These are phyloP conservation scores for Gymnopilus dilepis DNA, from an alignment of 768 basidiomycete species.

Conservation along the genomic window DNA sequence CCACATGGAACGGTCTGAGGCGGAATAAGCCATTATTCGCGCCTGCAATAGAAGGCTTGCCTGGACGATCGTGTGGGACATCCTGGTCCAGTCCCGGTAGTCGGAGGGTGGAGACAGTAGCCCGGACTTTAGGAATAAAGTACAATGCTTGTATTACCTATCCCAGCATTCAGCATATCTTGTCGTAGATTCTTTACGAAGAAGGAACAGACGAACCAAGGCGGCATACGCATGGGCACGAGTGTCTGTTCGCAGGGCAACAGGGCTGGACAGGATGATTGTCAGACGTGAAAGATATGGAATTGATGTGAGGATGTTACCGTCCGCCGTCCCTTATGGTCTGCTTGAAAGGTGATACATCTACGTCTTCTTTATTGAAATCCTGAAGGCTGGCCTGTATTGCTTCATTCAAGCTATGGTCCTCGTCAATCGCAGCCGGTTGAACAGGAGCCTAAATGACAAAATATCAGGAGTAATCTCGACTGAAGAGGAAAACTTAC, in stretches of 20 bases:
- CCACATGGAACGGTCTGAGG: slow-evolving; percentile 54
- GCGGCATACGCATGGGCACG: slow-evolving; percentile 62
- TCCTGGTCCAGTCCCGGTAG: slow-evolving; percentile 34
- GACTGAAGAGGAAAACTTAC: slow-evolving; percentile 14
- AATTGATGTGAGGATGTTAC: slow-evolving; percentile 40
- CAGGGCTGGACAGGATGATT: slow-evolving; percentile 51
- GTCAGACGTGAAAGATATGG: not conserved
- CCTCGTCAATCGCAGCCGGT: slow-evolving; percentile 52
- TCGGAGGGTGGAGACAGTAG: slow-evolving; percentile 40
- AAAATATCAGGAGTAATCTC: slow-evolving; percentile 19
- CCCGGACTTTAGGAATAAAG: slow-evolving; percentile 73
- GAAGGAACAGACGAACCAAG: slow-evolving; percentile 43
- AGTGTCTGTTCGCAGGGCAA: slow-evolving; percentile 65
- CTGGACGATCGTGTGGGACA: slow-evolving; percentile 30
- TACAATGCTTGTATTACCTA: slow-evolving; percentile 65
- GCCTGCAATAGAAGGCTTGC: slow-evolving; percentile 23
- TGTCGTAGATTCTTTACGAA: not conserved
- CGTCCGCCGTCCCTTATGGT: slow-evolving; percentile 60
- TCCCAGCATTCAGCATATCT: not conserved
- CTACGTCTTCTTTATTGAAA: slow-evolving; percentile 53
- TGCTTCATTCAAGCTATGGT: slow-evolving; percentile 68
- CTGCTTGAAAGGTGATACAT: slow-evolving; percentile 56
- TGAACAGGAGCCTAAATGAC: slow-evolving; percentile 34
- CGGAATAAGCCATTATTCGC: not conserved
- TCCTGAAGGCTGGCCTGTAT: slow-evolving; percentile 74